Conservation (phyloP, 352 stramenopile genomes). For the Pythium phragmitis region DNA sequence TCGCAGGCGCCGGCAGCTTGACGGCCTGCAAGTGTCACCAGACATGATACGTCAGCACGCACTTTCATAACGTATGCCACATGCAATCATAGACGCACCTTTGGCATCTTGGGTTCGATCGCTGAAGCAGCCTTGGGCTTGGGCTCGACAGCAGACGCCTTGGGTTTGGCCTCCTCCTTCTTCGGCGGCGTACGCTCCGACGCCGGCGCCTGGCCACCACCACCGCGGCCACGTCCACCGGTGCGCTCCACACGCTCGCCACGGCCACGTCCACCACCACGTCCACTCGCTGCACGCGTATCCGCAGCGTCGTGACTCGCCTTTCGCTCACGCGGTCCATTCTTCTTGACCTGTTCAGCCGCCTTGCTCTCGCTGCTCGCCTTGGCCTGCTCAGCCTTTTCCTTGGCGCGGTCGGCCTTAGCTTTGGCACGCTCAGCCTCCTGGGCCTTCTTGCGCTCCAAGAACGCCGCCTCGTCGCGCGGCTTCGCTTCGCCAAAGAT, state of each 20-base stretch:
- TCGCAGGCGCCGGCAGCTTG: slow-evolving; percentile 46
- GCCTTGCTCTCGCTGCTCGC: slow-evolving; percentile 28
- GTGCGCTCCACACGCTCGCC: slow-evolving; percentile 35
- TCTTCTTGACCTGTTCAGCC: slow-evolving; percentile 23
- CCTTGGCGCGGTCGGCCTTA: neutral
- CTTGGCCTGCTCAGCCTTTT: slow-evolving; percentile 28
- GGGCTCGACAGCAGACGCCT: slow-evolving; percentile 10
- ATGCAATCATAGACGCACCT: slow-evolving; percentile 8
- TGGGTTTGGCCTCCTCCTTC: slow-evolving; percentile 20
- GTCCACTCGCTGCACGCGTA: slow-evolving; percentile 16
- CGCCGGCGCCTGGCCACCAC: slow-evolving; percentile 8
- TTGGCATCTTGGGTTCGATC: slow-evolving; percentile 41
- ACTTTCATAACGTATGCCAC: neutral
- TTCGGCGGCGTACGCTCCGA: slow-evolving; percentile 24
- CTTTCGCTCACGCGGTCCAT: slow-evolving; percentile 28
- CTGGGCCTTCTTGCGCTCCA: slow-evolving; percentile 59
- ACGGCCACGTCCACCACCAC: slow-evolving; percentile 41
- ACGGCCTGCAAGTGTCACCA: slow-evolving; percentile 17
- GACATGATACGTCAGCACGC: neutral
- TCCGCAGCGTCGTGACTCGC: slow-evolving; percentile 46
- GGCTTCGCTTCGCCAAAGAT: slow-evolving; percentile 88
- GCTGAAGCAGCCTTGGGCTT: slow-evolving; percentile 41
- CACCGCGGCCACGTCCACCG: slow-evolving; percentile 28
- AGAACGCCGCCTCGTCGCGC: slow-evolving; percentile 65
- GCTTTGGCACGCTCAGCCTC: slow-evolving; percentile 23